Base-by-base conservation (phyloP, 2,329 filamentous ascomycete genomes). In the Thermomyces lanuginosus region DNA sequence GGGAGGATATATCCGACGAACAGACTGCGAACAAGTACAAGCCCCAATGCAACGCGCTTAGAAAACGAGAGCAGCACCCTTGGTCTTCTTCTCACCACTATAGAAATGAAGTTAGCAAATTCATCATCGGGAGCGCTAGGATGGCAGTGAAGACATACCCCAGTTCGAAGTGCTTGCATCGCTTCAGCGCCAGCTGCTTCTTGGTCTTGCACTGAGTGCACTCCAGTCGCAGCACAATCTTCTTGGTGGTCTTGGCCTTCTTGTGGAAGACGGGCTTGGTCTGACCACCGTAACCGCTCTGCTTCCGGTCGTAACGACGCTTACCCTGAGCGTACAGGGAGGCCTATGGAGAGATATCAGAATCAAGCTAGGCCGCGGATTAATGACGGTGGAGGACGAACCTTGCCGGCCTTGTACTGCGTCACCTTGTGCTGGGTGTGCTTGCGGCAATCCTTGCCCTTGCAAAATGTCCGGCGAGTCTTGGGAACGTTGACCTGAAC, bases 41-140 rank as follows among this genome's bases (percentile, higher is more conserved):
- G 11, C 23, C 19, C 28, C 23, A 24, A 26, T 27, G 21, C 24
- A 20, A 12, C n/a, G 20, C 31, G 70, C 66, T 76, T 92, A 98
- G 75, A 98, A 98, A 55, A 98, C 89, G 57, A 98, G 76, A 64
- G 89, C 89, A 53, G 89, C 89, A 78, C 89, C 89, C 83, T 98
- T 98, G 54, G 89, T 98, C 82, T 98, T 98, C 84, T 98, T 98
- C 78, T 98, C 89, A 75, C 89, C 89, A 76, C 89, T 92, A 49
- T 51, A 45, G 31, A 39, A 35, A 38, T 27, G 35, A 41, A 36
- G 51, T 69, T 56, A 69, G 61, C 40, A 51, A 24, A n/a, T n/a
- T n/a, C n/a, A 18, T 9, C 43, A 16, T 18, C 19, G 11, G 9
- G 4, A 10, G n/a, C 10, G 6, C 11, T 11, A n/a, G 5, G 9